Percentiles rank a stretch among this genome's conserved stretches.
phyloP scores from a whole-genome alignment of 2,329 filamentous ascomycete species.

The Cladobotryum mycophilum region DNA sequence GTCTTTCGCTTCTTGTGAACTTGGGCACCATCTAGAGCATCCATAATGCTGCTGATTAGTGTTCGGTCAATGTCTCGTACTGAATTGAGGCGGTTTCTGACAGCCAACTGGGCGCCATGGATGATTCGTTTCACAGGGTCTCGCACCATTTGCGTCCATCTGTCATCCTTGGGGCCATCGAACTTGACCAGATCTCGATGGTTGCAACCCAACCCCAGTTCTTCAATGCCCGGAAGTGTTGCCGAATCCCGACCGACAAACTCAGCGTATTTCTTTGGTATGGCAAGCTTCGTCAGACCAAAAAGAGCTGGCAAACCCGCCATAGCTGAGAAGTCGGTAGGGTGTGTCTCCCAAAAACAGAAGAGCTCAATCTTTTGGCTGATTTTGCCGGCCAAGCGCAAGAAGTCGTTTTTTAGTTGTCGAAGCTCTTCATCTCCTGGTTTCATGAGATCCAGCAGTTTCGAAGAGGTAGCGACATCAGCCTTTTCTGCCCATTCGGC shows the following conservation, averaged over 20 bases:
- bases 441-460: constrained; percentile 35
- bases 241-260: constrained; percentile 37
- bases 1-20: constrained; percentile 28
- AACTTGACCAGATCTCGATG: constrained; percentile 38
- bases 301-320: constrained; percentile 25
- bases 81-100: constrained; percentile 32
- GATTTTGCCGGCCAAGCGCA: constrained; percentile 28
- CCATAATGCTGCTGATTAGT: constrained; percentile 26
- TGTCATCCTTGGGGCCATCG: constrained; percentile 32
- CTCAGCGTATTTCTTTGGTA: constrained; percentile 30
- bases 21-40: constrained; percentile 27
- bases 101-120: constrained; percentile 27
- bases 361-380: constrained; percentile 30
- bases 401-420: constrained; percentile 34
- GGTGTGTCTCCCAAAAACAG: constrained; percentile 36
- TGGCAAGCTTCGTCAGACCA: constrained; percentile 10
- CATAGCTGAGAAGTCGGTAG: constrained; percentile 32
- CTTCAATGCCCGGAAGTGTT: constrained; percentile 27
- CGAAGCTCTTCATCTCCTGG: constrained; percentile 31
- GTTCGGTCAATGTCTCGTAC: constrained; percentile 30
- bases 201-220: constrained; percentile 29
- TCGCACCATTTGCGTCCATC: constrained; percentile 29
- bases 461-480: constrained; percentile 27
- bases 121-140: constrained; percentile 32
- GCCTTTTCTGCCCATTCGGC: constrained; percentile 28